Evolutionary conservation across 2,329 filamentous ascomycete genomes (phyloP).

Genomic region (Ilyonectria destructans): DNA sequence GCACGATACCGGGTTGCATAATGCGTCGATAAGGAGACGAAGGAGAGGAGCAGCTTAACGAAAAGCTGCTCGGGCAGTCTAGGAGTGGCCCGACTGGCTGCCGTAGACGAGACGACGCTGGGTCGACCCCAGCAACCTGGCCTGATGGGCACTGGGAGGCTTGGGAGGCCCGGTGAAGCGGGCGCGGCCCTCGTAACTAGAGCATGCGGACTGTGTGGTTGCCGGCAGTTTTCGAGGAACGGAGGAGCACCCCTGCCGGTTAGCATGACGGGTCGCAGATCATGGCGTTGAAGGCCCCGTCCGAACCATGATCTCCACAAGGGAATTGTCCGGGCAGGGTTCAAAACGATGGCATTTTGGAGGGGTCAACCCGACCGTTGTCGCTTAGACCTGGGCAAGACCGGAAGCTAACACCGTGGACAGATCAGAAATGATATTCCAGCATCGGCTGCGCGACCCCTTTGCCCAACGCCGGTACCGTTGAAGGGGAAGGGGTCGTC

Average conservation of each 20-base stretch:
- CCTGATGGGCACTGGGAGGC: constrained; percentile 38
- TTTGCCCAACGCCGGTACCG: constrained; percentile 38
- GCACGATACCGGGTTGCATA: constrained; percentile 43
- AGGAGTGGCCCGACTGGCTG: constrained; percentile 36
- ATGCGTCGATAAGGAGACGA: constrained; percentile 38
- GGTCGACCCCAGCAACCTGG: constrained; percentile 39
- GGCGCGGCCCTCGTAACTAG: constrained; percentile 30
- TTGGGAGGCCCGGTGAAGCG: constrained; percentile 40
- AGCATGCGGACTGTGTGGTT: constrained; percentile 32
- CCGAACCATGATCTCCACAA: constrained; percentile 54
- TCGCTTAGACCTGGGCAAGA: constrained; percentile 33
- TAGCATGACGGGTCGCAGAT: constrained; percentile 51
- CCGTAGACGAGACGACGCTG: constrained; percentile 32
- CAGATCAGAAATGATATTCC: constrained; percentile 35
- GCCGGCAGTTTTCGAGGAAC: constrained; percentile 49
- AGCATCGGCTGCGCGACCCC: constrained; percentile 38
- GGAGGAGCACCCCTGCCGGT: constrained; percentile 43
- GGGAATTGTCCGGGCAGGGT: constrained; percentile 50
- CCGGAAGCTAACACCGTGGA: constrained; percentile 36
- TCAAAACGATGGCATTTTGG: constrained; percentile 36
- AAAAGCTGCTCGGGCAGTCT: constrained; percentile 33
- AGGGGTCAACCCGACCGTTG: constrained; percentile 35
- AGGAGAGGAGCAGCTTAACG: constrained; percentile 31
- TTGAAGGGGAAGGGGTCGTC: constrained; percentile 27
- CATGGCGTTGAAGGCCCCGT: constrained; percentile 51